These are phyloP conservation scores for Leccinum fibrillosum DNA, from an alignment of 768 basidiomycete genomes.

Conservation along the genomic window DNA sequence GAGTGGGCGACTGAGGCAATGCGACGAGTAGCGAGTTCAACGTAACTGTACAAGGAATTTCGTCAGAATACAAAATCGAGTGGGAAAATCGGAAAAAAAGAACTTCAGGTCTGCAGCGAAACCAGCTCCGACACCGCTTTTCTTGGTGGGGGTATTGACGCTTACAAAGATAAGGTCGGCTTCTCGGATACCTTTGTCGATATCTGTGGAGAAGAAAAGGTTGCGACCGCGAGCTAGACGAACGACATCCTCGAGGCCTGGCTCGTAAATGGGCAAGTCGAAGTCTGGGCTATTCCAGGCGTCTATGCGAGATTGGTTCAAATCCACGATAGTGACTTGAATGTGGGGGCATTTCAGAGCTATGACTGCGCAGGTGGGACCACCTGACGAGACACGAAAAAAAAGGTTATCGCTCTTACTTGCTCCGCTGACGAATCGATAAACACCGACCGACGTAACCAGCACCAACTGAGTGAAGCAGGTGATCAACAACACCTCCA, in stretches of 20 bases:
- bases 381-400: conserved; percentile 50
- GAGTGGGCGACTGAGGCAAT: conserved; percentile 89
- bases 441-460: conserved; percentile 82
- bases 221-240: conserved; percentile 86
- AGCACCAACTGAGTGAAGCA: conserved; percentile 60
- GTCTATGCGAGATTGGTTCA: conserved; percentile 91
- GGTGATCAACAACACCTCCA: conserved; percentile 6
- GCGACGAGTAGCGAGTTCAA: conserved; percentile 93
- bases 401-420: conserved; percentile 6
- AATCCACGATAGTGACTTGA: conserved; percentile 94
- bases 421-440: neutral
- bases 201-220: conserved; percentile 95
- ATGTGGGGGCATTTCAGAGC: conserved; percentile 92
- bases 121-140: conserved; percentile 94
- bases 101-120: conserved; percentile 99
- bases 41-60: conserved; percentile 59
- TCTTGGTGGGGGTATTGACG: conserved; percentile 99
- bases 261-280: conserved; percentile 93
- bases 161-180: conserved; percentile 98
- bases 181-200: conserved; percentile 88
- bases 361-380: conserved; percentile 94
- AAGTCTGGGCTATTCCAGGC: conserved; percentile 94
- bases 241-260: conserved; percentile 91
- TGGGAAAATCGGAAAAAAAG: conserved; percentile 29
- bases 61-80: conserved; percentile 8